Conservation (phyloP, 306 rosid genomes). For the Prunus mongolica region DNA sequence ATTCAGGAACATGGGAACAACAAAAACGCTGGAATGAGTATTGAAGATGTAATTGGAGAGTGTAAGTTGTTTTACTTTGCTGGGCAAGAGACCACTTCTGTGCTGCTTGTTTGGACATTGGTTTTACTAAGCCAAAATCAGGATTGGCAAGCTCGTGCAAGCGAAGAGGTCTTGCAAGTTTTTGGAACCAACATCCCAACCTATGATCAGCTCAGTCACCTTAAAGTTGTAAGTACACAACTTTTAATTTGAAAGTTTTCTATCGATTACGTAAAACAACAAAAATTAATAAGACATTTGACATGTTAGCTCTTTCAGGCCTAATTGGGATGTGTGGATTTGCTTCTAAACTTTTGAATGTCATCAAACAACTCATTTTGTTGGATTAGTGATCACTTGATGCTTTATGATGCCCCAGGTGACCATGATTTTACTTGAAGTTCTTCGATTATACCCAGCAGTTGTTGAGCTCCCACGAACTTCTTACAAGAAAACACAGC, state of each 20-base stretch:
- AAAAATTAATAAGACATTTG: no score
- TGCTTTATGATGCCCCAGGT: constrained; percentile 22
- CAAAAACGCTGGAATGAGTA: no score
- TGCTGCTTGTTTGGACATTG: constrained; percentile 32
- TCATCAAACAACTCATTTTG: not conserved
- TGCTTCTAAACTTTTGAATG: no score
- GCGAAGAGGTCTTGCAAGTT: not conserved
- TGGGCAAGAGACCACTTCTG: constrained; percentile 36
- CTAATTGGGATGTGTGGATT: no score
- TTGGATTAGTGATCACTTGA: not conserved
- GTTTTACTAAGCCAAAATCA: constrained; percentile 13
- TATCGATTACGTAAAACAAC: no score
- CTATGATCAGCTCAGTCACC: constrained; percentile 10
- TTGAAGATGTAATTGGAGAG: constrained; percentile 7
- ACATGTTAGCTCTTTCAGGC: no score
- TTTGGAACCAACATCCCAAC: constrained; percentile 22
- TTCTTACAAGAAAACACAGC: constrained; percentile 12
- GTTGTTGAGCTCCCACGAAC: not conserved
- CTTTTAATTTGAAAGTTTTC: no score
- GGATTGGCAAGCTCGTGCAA: constrained; percentile 2
- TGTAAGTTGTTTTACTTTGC: constrained; percentile 38
- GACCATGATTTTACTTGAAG: constrained; percentile 52
- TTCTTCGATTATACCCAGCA: constrained; percentile 49
- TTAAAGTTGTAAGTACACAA: constrained; percentile 12
- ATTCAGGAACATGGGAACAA: no score